Conservation (phyloP, 2,329 filamentous ascomycete species). For the Xenosphaeropsis pyriputrescens region DNA sequence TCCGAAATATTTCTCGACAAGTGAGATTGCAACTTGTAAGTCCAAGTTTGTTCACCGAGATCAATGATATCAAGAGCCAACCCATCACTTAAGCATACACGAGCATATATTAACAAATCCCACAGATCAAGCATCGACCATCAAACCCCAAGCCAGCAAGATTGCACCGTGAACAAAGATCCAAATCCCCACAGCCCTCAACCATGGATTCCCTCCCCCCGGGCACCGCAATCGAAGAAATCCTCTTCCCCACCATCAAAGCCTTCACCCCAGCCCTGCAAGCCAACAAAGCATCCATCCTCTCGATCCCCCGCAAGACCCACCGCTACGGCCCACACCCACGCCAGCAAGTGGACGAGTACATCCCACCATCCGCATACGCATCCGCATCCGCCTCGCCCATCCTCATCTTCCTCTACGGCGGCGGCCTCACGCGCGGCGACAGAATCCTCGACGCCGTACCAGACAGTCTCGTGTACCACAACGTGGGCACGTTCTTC, state of each 20-base stretch:
- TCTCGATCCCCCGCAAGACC: conserved; percentile 8
- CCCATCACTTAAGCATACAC: no score
- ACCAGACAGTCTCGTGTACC: conserved; percentile 11
- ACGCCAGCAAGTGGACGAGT: conserved; percentile 15
- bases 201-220: not conserved
- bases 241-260: conserved; percentile 9
- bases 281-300: conserved; percentile 10
- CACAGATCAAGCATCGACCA: no score
- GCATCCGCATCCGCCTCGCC: conserved; percentile 5
- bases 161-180: no score
- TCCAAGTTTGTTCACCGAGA: no score
- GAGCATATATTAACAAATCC: no score
- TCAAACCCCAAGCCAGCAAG: no score
- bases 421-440: conserved; percentile 13
- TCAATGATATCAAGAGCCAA: no score
- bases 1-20: no score
- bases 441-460: conserved; percentile 9
- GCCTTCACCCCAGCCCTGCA: conserved; percentile 11
- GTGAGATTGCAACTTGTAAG: no score
- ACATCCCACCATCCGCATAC: conserved; percentile 4
- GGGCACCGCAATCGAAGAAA: not conserved
- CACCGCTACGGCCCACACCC: conserved; percentile 13
- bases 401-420: conserved; percentile 16
- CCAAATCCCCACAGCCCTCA: not conserved
- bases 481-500: conserved; percentile 16